Percentiles rank a stretch among this genome's conserved stretches.
phyloP scores from a whole-genome alignment of 2,329 filamentous ascomycete genomes.

The Ascosphaera acerosa region DNA sequence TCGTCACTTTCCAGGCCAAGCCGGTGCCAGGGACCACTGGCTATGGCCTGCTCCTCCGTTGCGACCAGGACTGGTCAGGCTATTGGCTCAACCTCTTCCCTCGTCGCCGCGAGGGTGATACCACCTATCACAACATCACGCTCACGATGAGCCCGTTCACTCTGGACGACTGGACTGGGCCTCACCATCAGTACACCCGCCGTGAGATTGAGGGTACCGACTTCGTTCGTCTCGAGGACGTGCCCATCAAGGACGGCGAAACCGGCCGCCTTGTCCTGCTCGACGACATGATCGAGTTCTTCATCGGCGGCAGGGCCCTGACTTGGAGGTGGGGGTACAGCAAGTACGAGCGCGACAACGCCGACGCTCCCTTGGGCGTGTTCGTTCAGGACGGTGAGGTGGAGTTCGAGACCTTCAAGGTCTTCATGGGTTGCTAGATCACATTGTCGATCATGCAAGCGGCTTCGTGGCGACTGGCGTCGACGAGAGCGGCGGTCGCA shows the following conservation, averaged over 20 bases:
- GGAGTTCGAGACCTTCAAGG: not conserved
- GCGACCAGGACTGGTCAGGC: not conserved
- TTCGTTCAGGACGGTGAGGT: conserved; percentile 1
- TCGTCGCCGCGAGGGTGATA: not conserved
- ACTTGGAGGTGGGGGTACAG: not conserved
- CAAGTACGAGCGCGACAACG: not conserved
- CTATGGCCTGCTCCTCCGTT: not conserved
- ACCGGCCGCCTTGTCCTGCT: not conserved
- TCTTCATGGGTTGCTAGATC: not conserved
- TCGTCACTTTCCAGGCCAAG: not conserved
- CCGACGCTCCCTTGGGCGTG: not conserved
- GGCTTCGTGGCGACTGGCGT: no score
- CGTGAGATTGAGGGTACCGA: conserved; percentile 14
- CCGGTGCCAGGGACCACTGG: not conserved
- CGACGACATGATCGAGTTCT: conserved; percentile 1
- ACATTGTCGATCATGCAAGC: no score
- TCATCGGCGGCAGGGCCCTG: conserved; percentile 1
- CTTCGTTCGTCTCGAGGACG: conserved; percentile 12
- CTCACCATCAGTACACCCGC: conserved; percentile 12
- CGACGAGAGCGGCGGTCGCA: no score
- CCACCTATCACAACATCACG: conserved; percentile 6
- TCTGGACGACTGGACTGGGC: conserved; percentile 17
- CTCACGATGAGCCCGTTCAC: conserved; percentile 12
- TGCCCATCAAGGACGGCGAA: conserved; percentile 3
- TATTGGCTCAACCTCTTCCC: not conserved